phyloP scores from a whole-genome alignment of 495 filamentous ascomycete species.

The Aspergillus cristatus region DNA sequence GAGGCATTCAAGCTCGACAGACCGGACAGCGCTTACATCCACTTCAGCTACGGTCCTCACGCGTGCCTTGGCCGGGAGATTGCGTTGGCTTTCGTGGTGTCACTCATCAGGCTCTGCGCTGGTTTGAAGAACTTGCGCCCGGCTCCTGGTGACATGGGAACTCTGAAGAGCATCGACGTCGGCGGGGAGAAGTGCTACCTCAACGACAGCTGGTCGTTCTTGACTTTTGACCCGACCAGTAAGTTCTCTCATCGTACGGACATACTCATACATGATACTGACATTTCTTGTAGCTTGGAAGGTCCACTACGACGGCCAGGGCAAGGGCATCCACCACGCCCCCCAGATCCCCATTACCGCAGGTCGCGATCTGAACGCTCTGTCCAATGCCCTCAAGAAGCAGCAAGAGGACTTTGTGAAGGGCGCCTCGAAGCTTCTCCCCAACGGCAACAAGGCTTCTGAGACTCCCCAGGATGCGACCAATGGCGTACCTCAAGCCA shows the following conservation, averaged over 20 bases:
- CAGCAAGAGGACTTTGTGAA: no score
- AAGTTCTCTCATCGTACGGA: no score
- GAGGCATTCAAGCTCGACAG: conserved; percentile 42
- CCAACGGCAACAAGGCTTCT: no score
- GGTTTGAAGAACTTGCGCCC: conserved; percentile 35
- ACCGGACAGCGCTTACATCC: conserved; percentile 45
- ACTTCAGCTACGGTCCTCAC: conserved; percentile 41
- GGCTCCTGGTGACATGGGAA: conserved; percentile 29
- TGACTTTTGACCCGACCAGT: no score
- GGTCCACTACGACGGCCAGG: conserved; percentile 2
- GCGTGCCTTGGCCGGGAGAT: conserved; percentile 38
- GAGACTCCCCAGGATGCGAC: no score
- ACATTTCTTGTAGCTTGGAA: conserved; percentile 1
- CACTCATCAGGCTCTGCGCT: conserved; percentile 15
- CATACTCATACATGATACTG: not conserved
- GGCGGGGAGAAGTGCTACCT: not conserved
- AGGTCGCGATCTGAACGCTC: no score
- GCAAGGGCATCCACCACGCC: conserved; percentile 1
- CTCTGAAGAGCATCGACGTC: not conserved
- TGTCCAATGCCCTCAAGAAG: no score
- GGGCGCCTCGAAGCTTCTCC: no score
- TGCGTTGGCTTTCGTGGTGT: conserved; percentile 35
- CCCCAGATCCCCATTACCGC: conserved; percentile 14
- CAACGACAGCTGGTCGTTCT: conserved; percentile 1
- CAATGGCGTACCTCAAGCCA: no score